phyloP scores from a whole-genome alignment of 306 rosid genomes.

The Benincasa hispida region DNA sequence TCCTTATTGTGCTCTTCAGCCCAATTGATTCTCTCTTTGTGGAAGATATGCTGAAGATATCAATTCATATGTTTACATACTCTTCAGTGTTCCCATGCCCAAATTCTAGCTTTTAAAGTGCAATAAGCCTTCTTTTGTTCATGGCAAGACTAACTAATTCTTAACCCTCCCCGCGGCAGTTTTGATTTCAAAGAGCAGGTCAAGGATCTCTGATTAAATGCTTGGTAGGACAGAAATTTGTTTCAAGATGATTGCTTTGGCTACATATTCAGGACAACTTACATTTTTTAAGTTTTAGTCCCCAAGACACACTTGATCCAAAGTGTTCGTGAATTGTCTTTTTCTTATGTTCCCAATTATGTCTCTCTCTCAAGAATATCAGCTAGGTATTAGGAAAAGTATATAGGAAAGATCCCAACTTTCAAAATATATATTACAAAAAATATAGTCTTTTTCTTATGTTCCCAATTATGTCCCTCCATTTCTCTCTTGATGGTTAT shows the following conservation, averaged over 20 bases:
- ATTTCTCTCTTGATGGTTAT: background rate
- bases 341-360: background rate
- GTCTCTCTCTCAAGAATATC: background rate
- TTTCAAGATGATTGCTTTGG: background rate
- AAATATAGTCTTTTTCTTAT: background rate
- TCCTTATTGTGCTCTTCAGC: background rate
- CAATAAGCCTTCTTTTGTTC: background rate
- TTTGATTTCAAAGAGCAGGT: background rate
- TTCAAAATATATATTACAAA: background rate
- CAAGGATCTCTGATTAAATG: background rate
- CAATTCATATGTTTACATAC: background rate
- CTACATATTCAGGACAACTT: background rate
- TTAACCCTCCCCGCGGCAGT: background rate
- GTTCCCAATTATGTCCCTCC: background rate
- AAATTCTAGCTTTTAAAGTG: background rate
- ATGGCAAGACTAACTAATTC: background rate
- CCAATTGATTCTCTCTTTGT: background rate
- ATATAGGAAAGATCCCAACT: background rate
- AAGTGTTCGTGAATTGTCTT: background rate
- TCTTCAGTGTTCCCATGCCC: no score
- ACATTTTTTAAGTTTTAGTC: background rate
- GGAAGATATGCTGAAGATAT: background rate
- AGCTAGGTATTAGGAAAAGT: background rate
- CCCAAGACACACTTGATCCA: background rate
- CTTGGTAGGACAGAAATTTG: background rate